Percentiles rank a stretch among this genome's conserved stretches.
phyloP scores from a whole-genome alignment of 352 stramenopile species.

The Thalassiosira pacifica region DNA sequence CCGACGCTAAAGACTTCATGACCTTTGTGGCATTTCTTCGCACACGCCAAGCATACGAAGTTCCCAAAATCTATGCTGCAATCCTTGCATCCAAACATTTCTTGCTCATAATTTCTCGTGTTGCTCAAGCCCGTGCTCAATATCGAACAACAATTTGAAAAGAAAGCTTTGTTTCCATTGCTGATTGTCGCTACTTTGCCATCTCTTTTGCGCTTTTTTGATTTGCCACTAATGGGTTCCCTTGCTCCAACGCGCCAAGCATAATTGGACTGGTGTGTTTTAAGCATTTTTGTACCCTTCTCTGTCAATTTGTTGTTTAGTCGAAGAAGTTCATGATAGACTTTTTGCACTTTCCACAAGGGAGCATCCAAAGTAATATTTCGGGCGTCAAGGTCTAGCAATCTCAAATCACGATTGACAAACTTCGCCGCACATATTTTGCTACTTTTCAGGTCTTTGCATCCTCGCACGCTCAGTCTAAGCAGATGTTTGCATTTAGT shows the following conservation, averaged over 20 bases:
- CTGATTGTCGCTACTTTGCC: not conserved
- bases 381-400: conserved; percentile 46
- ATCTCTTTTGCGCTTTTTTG: conserved; percentile 26
- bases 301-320: conserved; percentile 47
- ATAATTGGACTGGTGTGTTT: conserved; percentile 17
- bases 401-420: not conserved
- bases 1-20: conserved; percentile 43
- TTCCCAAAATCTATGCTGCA: conserved; percentile 35
- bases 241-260: conserved; percentile 36
- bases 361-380: conserved; percentile 38
- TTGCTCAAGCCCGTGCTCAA: conserved; percentile 36
- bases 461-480: conserved; percentile 33
- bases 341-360: not conserved
- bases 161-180: not conserved
- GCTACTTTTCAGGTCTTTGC: conserved; percentile 15
- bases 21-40: conserved; percentile 26
- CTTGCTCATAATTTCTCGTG: conserved; percentile 25
- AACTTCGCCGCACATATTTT: conserved; percentile 3
- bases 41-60: conserved; percentile 36
- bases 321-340: conserved; percentile 28
- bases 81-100: conserved; percentile 48
- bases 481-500: conserved; percentile 25
- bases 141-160: conserved; percentile 26
- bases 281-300: conserved; percentile 9
- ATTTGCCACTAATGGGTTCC: not conserved